A percentile compares a stretch with the other conserved stretches of the same genome.
Evolutionary conservation across 345 rosid species (phyloP).

Genomic region (Linum tenue): DNA sequence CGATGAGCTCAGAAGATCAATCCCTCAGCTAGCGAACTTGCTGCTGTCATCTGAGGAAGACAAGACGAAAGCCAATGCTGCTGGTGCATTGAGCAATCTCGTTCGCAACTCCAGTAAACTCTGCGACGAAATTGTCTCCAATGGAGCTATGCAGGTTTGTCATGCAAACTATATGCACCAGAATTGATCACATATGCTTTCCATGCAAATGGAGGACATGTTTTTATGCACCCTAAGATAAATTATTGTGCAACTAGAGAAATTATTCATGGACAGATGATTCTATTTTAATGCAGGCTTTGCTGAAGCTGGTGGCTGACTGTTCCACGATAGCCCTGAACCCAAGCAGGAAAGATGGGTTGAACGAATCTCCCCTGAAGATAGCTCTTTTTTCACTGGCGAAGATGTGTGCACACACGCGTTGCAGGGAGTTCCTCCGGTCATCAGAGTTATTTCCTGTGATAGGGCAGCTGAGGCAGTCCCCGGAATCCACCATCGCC

Average conservation of each 20-base stretch:
- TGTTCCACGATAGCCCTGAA: slow-evolving; percentile 59
- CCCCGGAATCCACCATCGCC: slow-evolving; percentile 76
- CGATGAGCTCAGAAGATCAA: slow-evolving; percentile 74
- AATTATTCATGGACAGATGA: too few species aligned
- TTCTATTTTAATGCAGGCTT: slow-evolving; percentile 37
- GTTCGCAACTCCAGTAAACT: slow-evolving; percentile 88
- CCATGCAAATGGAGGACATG: too few species aligned
- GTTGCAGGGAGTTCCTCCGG: slow-evolving; percentile 62
- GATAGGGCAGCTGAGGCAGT: slow-evolving; percentile 69
- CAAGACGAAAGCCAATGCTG: slow-evolving; percentile 96
- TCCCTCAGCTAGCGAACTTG: slow-evolving; percentile 68
- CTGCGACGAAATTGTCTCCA: slow-evolving; percentile 78
- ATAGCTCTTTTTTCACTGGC: slow-evolving; percentile 87
- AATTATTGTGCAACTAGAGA: too few species aligned
- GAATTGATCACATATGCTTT: too few species aligned
- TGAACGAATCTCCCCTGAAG: slow-evolving; percentile 77
- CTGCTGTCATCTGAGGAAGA: slow-evolving; percentile 76
- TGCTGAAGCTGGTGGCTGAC: slow-evolving; percentile 64
- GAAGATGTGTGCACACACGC: slow-evolving; percentile 76
- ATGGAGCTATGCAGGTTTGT: slow-evolving; percentile 91
- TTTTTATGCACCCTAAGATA: too few species aligned
- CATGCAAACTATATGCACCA: too few species aligned
- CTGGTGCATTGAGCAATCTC: slow-evolving; percentile 93
- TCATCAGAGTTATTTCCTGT: slow-evolving; percentile 71
- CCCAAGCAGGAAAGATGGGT: slow-evolving; percentile 60